Evolutionary conservation across 176 grass and related monocot genomes (phyloP), one percentile per base, ranked within the genome.

Genomic region (Aegilops sharonensis): DNA sequence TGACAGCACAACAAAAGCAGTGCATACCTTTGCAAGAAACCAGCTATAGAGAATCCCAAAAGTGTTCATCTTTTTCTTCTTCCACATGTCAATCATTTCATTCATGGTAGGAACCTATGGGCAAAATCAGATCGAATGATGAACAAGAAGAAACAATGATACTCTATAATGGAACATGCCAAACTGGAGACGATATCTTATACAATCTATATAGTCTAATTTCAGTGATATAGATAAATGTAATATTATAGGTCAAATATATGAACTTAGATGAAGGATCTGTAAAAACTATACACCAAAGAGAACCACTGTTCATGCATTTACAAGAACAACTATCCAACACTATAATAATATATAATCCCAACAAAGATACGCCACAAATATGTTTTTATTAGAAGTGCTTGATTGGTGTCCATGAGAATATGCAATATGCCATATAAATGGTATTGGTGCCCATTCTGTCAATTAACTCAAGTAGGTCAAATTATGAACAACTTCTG

Each of bases 1-100:
- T 57, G 77, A 68, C 29, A 42, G 37, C 2, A 70, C 50, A 74
- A 37, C 65, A 80, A 85, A 13, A 78, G 68, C 30, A 43, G 56
- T 17, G 14, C 37, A 85, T 89, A 87, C 97, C 90, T 96, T 99
- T 36, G 97, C 94, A 85, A 99, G 97, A 86, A 99, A 99, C 90
- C 97, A 99, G 78, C 89, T 94, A 74, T 99, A 99, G 45, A 99
- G 84, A 83, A 99, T 99, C 14, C 97, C 94, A 68, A 99, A 99
- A 74, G 94, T 78, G 84, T 96, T 99, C 82, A 89, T 91, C 77
- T 94, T 99, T 75, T 99, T 93, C 57, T 94, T 99, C 86, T 93
- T 99, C 92, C 94, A 99, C 92, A 92, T 93, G 82, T 99, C 94
- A 92, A 94, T 87, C 94, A 99, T 99, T 86, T 99, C 94, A 36